A percentile compares a stretch with the other conserved stretches of the same genome.
phyloP scores from a whole-genome alignment of 139 green algal genomes.

The Auxenochlorella pyrenoidosa region DNA sequence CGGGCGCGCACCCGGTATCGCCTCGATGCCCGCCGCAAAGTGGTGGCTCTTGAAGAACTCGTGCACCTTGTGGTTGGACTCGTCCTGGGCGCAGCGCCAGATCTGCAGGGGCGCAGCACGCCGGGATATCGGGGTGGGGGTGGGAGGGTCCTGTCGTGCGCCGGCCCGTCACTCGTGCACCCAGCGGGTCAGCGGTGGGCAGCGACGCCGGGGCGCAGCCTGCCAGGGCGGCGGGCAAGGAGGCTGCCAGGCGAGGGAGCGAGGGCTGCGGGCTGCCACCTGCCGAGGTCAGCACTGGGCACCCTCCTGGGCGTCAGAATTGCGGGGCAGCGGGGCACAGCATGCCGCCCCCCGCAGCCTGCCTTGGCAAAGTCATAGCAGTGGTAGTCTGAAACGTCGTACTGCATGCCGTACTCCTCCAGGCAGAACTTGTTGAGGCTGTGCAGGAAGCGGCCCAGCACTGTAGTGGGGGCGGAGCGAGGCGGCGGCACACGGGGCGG shows the following conservation, averaged over 20 bases:
- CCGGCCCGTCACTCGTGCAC: too few relatives aligned
- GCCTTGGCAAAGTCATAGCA: conserved; percentile 93
- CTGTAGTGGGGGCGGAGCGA: conserved; percentile 49
- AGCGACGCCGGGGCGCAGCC: too few relatives aligned
- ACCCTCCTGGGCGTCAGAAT: too few relatives aligned
- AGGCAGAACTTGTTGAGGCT: conserved; percentile 85
- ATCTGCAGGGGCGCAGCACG: conserved; percentile 79
- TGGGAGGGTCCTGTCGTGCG: too few relatives aligned
- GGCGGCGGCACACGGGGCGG: background rate
- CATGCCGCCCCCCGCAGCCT: background rate
- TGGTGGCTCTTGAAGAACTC: conserved; percentile 94
- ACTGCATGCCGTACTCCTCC: conserved; percentile 80
- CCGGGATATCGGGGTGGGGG: too few relatives aligned
- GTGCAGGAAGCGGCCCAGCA: conserved; percentile 88
- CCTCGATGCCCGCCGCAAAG: conserved; percentile 88
- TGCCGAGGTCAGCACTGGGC: too few relatives aligned
- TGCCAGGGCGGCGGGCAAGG: too few relatives aligned
- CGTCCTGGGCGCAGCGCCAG: conserved; percentile 87
- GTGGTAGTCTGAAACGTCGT: conserved; percentile 82
- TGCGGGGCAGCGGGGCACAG: too few relatives aligned
- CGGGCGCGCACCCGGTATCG: conserved; percentile 77
- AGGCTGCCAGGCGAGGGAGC: too few relatives aligned
- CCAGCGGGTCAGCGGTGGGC: too few relatives aligned
- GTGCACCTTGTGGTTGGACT: conserved; percentile 90
- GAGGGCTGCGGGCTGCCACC: too few relatives aligned